Conservation (phyloP, 2,329 filamentous ascomycete genomes). For the Sporothrix pallida region DNA sequence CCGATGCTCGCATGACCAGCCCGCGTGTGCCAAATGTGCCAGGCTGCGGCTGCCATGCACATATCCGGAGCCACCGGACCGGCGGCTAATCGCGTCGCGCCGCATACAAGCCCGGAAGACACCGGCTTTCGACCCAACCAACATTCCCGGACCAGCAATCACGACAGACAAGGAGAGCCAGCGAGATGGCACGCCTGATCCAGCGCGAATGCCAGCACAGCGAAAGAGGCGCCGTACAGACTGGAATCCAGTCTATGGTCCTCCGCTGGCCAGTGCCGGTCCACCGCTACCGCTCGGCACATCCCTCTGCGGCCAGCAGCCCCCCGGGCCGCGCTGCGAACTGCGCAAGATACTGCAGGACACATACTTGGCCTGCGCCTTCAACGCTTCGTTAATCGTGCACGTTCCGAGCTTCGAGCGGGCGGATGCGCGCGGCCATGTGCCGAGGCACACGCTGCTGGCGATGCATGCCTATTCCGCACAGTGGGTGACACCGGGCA, state of each 20-base stretch:
- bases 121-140: background rate
- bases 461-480: background rate
- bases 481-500: background rate
- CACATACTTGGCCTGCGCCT: background rate
- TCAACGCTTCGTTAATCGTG: background rate
- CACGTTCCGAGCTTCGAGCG: background rate
- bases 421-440: background rate
- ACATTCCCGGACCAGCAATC: slow-evolving; percentile 1
- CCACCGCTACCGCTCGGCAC: background rate
- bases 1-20: slow-evolving; percentile 15
- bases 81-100: slow-evolving; percentile 7
- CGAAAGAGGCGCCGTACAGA: slow-evolving; percentile 8
- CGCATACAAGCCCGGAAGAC: slow-evolving; percentile 19
- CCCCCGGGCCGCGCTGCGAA: background rate
- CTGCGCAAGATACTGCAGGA: background rate
- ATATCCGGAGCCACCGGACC: slow-evolving; percentile 16
- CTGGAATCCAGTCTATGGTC: background rate
- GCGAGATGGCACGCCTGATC: background rate
- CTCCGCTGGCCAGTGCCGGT: background rate
- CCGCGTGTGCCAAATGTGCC: slow-evolving; percentile 12
- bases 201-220: background rate
- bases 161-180: background rate
- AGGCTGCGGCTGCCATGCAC: slow-evolving; percentile 6
- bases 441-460: background rate
- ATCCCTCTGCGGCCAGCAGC: background rate